A percentile compares a stretch with the other conserved stretches of the same genome.
These are phyloP conservation scores for Salvia hispanica DNA, from an alignment of 257 asterid genomes.

Conservation along the genomic window DNA sequence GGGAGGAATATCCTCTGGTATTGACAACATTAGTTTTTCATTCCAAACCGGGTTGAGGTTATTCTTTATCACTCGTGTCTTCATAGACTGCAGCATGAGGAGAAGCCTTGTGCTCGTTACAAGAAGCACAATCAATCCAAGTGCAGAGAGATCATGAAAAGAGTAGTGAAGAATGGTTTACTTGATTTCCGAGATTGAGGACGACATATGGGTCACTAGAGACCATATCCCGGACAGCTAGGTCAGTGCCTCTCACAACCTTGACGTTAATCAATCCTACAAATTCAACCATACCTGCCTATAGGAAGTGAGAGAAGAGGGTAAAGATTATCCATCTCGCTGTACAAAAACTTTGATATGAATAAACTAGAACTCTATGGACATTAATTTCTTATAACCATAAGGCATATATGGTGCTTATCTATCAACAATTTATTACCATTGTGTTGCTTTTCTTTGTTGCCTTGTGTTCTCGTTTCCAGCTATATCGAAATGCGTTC, in stretches of 20 bases:
- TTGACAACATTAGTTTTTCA: conserved; percentile 86
- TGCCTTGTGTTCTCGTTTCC: conserved; percentile 62
- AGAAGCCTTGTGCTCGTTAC: neutral
- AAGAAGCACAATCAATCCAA: conserved; percentile 6
- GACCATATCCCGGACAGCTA: conserved; percentile 85
- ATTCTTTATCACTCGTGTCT: conserved; percentile 86
- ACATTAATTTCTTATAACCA: too few relatives aligned
- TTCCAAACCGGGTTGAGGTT: conserved; percentile 97
- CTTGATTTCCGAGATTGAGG: conserved; percentile 84
- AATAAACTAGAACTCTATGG: neutral
- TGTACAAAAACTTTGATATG: neutral
- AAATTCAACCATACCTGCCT: conserved; percentile 98
- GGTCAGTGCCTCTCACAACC: conserved; percentile 80
- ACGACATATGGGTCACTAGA: conserved; percentile 91
- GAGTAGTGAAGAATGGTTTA: conserved; percentile 31
- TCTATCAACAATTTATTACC: conserved; percentile 42
- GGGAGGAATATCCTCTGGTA: conserved; percentile 86
- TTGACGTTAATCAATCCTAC: conserved; percentile 84
- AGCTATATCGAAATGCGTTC: conserved; percentile 72
- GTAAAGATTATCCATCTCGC: conserved; percentile 27
- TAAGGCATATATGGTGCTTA: too few relatives aligned
- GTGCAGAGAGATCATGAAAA: conserved; percentile 7
- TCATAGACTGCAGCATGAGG: conserved; percentile 57
- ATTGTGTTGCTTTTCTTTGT: conserved; percentile 60
- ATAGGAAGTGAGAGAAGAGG: conserved; percentile 33